These are phyloP conservation scores for Phytophthora pluvialis DNA, from an alignment of 352 stramenopile genomes.

Conservation along the genomic window DNA sequence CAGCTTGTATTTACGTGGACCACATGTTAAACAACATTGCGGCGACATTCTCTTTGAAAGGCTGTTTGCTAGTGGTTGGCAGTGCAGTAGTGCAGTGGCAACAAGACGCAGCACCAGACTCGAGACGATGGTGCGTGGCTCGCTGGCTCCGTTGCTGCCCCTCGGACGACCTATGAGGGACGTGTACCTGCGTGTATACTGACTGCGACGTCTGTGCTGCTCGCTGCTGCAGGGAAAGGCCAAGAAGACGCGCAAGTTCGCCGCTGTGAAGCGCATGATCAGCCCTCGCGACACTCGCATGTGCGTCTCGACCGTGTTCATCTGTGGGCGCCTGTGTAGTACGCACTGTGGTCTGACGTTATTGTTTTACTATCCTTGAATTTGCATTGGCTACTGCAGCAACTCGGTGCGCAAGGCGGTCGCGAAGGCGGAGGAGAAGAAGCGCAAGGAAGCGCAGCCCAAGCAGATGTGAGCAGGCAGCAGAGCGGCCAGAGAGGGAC, in stretches of 20 bases:
- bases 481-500: background rate
- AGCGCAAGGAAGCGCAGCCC: conserved; percentile 90
- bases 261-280: conserved; percentile 98
- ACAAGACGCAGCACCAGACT: conserved; percentile 10
- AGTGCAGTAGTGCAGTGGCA: conserved; percentile 2
- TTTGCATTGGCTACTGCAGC: conserved; percentile 40
- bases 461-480: conserved; percentile 90
- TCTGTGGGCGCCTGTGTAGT: too few species aligned
- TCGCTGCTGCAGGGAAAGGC: conserved; percentile 89
- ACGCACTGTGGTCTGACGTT: background rate
- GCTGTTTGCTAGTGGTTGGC: conserved; percentile 25
- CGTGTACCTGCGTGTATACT: conserved; percentile 2
- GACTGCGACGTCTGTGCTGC: background rate
- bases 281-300: conserved; percentile 98
- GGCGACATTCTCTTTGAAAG: conserved; percentile 6
- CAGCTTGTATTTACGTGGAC: conserved; percentile 5
- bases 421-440: conserved; percentile 84
- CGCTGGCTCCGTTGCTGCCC: background rate
- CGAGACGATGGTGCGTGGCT: conserved; percentile 27
- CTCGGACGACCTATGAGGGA: background rate
- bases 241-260: conserved; percentile 99
- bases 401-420: conserved; percentile 83
- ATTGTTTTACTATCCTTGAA: conserved; percentile 1
- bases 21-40: background rate
- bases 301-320: conserved; percentile 51